Percentiles rank a stretch among this genome's conserved stretches.
These are phyloP conservation scores for Populus tremula DNA, from an alignment of 345 rosid species.

Conservation along the genomic window DNA sequence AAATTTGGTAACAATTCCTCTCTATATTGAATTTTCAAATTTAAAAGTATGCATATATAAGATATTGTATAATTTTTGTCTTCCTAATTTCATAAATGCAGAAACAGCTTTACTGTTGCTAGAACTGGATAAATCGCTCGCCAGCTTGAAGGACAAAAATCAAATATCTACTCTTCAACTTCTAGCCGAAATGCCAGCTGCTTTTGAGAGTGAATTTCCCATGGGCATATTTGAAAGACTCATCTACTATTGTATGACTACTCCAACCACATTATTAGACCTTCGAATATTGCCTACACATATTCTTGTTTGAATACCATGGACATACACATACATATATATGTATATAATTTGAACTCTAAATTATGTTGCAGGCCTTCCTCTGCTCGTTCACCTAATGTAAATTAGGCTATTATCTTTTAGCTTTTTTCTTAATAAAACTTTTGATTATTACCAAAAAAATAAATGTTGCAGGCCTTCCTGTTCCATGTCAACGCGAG, in stretches of 20 bases:
- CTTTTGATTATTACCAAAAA: too few species aligned
- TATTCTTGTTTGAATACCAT: too few species aligned
- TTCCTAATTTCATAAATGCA: background rate
- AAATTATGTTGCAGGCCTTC: too few species aligned
- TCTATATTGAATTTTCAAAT: background rate
- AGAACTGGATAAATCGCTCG: background rate
- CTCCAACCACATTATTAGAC: too few species aligned
- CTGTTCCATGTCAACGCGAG: rapidly evolving
- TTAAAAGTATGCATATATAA: too few species aligned
- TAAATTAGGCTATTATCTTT: too few species aligned
- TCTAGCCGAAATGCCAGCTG: slow-evolving; percentile 12
- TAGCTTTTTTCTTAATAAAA: too few species aligned
- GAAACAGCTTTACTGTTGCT: slow-evolving; percentile 25
- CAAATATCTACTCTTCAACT: slow-evolving; percentile 19
- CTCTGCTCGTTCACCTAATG: too few species aligned
- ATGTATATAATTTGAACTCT: too few species aligned
- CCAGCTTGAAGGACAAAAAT: slow-evolving; percentile 1
- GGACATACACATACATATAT: too few species aligned
- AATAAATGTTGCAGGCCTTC: too few species aligned
- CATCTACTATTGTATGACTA: slow-evolving; percentile 5
- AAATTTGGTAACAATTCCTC: slow-evolving; percentile 15
- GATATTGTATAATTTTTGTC: background rate
- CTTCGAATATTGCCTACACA: too few species aligned
- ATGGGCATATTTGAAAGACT: background rate
- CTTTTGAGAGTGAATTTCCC: background rate